Evolutionary conservation across 371 early-diverging fungal genomes (phyloP), one percentile per base, ranked within the genome.

Genomic region (Rhizomucor pusillus): DNA sequence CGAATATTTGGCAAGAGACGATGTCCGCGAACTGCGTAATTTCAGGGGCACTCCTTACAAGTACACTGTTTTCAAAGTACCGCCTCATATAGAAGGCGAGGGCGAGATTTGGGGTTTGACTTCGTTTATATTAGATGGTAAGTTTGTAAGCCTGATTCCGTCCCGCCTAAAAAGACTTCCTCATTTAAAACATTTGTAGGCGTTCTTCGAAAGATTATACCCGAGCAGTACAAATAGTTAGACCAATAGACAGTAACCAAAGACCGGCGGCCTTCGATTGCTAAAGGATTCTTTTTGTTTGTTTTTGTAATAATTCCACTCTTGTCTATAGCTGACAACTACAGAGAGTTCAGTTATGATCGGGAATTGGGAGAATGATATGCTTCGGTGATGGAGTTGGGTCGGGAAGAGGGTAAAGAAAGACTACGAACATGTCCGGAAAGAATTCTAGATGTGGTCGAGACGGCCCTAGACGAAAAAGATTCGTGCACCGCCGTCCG

Each of bases 21-120:
- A 47, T 23, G 73, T 75, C 13, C 54, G 79, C 2, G 54, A 73
- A 44, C 43, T 69, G 7, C 77, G 76, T n/a, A 56, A 69, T n/a
- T 91, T 90, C 51, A 66, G 91, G 33, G 72, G 79, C 4, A 78
- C 79, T 1, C 62, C 73, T 1, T 58, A 77, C n/a, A 52, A 69
- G 50, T 80, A 90, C n/a, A 87, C 91, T 0, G 77, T 77, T 1
- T 90, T 82, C 64, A 58, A 68, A 36, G 79, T 77, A 4, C 87
- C 88, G 29, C 65, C 81, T 12, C 41, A 56, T 11, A 59, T 73
- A 14, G 69, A 77, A 41, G 75, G 64, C 1, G 79, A 69, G 13
- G 62, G 66, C 24, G 74, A 80, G 16, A 75, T 92, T n/a, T 92
- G 93, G 93, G 93, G 93, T 1, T 59, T 94, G 54, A 94, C 94